Base-by-base conservation (phyloP, 1,284 basidiomycete species). In the Papiliotrema flavescens region DNA sequence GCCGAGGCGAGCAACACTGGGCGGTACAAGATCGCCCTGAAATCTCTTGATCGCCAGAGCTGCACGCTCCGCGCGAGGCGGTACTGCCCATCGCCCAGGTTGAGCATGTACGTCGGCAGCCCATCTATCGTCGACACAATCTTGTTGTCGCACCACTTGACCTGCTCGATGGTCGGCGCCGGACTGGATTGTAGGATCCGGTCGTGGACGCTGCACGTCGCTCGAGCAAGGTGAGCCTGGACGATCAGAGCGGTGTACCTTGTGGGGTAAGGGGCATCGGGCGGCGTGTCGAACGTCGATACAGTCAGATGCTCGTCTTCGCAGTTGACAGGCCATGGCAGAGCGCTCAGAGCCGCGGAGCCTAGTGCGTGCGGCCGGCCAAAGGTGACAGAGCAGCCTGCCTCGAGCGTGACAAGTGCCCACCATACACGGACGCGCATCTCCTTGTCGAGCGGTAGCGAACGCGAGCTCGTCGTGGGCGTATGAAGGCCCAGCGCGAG, bases 251-350 rank as follows among this genome's bases (percentile, higher is more conserved):
- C 55, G 2, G 65, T 55, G 51, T 66, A 66, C 17, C 60, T 42
- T 6, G 65, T 60, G 24, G 48, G 36, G 3, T 42, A 39, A 7
- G 45, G 37, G 6, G 40, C 35, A 44, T 55, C 53, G 14, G 40
- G 34, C n/a, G 64, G 64, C 15, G 24, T 28, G 11, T n/a, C 40
- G 11, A 24, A 36, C 28, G 50, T 56, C 7, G 54, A 44, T 23
- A 61, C 60, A 1, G 64, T 66, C 19, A 66, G 51, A 22, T 60
- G 19, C 35, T 66, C 64, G 45, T 66, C 64, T 28, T 63, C 55
- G 43, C 54, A 57, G 45, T 66, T 66, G 47, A 62, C 26, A 1
- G 62, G 60, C 26, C 51, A 37, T n/a, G 53, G 56, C 7, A 55
- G 35, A n/a, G 52, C 15, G 24, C 40, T 23, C 37, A 57, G 55